Conservation (phyloP, 495 filamentous ascomycete genomes). For the Daldinia caldariorum region DNA sequence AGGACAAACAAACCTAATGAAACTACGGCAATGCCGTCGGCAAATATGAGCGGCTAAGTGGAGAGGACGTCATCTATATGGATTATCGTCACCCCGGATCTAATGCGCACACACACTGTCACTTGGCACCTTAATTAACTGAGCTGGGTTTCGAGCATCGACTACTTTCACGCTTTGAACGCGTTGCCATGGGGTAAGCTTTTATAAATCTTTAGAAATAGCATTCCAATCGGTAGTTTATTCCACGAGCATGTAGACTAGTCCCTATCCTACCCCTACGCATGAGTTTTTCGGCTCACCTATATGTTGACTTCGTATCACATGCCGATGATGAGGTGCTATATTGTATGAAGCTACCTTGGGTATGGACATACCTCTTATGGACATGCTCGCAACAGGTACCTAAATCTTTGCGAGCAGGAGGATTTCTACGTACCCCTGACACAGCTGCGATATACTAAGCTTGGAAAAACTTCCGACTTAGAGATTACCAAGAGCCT, state of each 20-base stretch:
- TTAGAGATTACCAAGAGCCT: neutral
- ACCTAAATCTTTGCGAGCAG: neutral
- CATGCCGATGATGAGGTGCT: neutral
- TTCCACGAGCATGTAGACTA: neutral
- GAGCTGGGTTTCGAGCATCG: neutral
- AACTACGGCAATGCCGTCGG: constrained; percentile 40
- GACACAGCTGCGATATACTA: neutral
- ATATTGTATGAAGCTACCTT: no score
- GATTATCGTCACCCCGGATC: constrained; percentile 33
- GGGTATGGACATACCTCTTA: neutral
- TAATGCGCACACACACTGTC: neutral
- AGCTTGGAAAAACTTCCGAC: constrained; percentile 23
- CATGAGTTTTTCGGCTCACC: neutral
- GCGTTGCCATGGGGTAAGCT: constrained; percentile 6
- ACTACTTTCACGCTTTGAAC: neutral
- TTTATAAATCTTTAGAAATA: constrained; percentile 20
- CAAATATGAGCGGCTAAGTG: constrained; percentile 29
- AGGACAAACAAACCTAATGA: constrained; percentile 17
- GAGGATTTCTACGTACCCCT: neutral
- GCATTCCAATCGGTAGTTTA: constrained; percentile 12
- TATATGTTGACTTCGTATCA: neutral
- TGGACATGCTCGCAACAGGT: neutral
- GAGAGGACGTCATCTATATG: constrained; percentile 21
- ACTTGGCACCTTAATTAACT: constrained; percentile 9
- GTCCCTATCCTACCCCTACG: neutral